phyloP scores from a whole-genome alignment of 1,284 basidiomycete species.

The Porodaedalea pini region DNA sequence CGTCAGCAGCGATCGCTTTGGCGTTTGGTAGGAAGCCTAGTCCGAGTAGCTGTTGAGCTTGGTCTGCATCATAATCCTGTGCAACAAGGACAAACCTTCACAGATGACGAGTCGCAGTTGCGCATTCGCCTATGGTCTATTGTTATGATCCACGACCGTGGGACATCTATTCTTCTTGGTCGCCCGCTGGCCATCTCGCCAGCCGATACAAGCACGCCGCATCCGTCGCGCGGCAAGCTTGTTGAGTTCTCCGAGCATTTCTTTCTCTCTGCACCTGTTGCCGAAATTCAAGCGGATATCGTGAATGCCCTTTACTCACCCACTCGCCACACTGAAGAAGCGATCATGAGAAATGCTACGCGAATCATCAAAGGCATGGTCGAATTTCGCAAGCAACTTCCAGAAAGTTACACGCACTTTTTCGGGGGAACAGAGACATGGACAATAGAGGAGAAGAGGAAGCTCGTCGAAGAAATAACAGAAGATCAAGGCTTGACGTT shows the following conservation, averaged over 20 bases:
- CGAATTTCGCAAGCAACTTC: slow-evolving; percentile 60
- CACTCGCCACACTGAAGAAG: slow-evolving; percentile 58
- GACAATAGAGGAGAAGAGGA: slow-evolving; percentile 56
- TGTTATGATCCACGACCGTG: slow-evolving; percentile 77
- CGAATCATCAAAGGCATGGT: slow-evolving; percentile 72
- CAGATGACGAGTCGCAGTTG: slow-evolving; percentile 66
- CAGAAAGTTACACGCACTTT: slow-evolving; percentile 65
- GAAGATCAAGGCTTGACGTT: slow-evolving; percentile 76
- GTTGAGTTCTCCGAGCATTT: slow-evolving; percentile 65
- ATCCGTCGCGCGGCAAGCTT: slow-evolving; percentile 47
- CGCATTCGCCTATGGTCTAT: slow-evolving; percentile 79
- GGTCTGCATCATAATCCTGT: slow-evolving; percentile 80
- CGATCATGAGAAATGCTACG: slow-evolving; percentile 68
- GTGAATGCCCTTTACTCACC: slow-evolving; percentile 79
- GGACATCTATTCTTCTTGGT: slow-evolving; percentile 77
- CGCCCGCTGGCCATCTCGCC: slow-evolving; percentile 78
- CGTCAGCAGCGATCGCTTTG: slow-evolving; percentile 79
- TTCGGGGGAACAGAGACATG: slow-evolving; percentile 72
- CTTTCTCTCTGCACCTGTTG: slow-evolving; percentile 61
- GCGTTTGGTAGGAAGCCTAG: slow-evolving; percentile 78
- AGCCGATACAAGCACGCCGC: slow-evolving; percentile 72
- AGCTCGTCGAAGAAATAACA: slow-evolving; percentile 67
- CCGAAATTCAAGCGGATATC: slow-evolving; percentile 80
- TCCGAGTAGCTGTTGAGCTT: slow-evolving; percentile 73
- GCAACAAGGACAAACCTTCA: slow-evolving; percentile 50